Evolutionary conservation across 2,329 filamentous ascomycete species (phyloP).

Genomic region (Calonectria pseudoreteaudii): DNA sequence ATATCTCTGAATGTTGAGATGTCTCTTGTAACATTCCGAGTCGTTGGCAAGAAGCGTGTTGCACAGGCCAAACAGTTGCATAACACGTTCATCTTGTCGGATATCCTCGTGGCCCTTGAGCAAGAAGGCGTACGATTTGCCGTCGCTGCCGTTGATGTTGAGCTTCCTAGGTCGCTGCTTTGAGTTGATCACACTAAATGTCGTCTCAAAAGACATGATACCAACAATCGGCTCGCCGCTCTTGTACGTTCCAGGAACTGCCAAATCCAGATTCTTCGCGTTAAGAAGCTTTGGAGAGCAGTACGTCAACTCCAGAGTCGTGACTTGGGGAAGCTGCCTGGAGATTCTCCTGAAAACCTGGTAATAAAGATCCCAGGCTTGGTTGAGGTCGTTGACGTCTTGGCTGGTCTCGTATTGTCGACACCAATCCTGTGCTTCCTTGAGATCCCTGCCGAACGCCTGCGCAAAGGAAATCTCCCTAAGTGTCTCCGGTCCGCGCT

Average conservation of each 20-base stretch:
- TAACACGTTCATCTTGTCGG: slow-evolving; percentile 97
- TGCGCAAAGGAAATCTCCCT: slow-evolving; percentile 98
- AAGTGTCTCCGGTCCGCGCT: slow-evolving; percentile 90
- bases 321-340: slow-evolving; percentile 91
- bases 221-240: slow-evolving; percentile 82
- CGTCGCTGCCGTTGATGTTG: slow-evolving; percentile 89
- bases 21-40: slow-evolving; percentile 95
- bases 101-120: slow-evolving; percentile 99
- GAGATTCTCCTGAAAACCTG: slow-evolving; percentile 97
- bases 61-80: slow-evolving; percentile 98
- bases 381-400: slow-evolving; percentile 94
- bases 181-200: slow-evolving; percentile 92
- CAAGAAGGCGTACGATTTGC: slow-evolving; percentile 85
- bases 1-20: slow-evolving; percentile 95
- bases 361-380: slow-evolving; percentile 99
- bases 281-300: slow-evolving; percentile 94
- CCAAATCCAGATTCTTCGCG: slow-evolving; percentile 87
- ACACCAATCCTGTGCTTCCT: slow-evolving; percentile 96
- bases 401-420: slow-evolving; percentile 89
- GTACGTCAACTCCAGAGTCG: slow-evolving; percentile 92
- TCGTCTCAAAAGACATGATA: slow-evolving; percentile 90
- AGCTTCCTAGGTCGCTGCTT: slow-evolving; percentile 96
- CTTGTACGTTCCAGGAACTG: slow-evolving; percentile 94
- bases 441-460: slow-evolving; percentile 93
- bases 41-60: slow-evolving; percentile 96